These are phyloP conservation scores for Simmondsia chinensis DNA, from an alignment of 148 eudicot species.

Conservation along the genomic window DNA sequence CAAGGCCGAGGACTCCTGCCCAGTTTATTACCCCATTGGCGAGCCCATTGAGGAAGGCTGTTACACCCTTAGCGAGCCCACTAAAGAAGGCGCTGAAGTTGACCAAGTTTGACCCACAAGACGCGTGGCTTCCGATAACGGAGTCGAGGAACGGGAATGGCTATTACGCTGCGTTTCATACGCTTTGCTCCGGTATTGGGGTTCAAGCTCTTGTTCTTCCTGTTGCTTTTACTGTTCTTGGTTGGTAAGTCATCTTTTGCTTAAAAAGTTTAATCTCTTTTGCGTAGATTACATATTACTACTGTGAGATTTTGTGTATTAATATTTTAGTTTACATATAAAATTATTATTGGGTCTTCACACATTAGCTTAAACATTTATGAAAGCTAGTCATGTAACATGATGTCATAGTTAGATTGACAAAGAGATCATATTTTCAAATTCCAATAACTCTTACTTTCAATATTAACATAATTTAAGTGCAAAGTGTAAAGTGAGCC, in stretches of 20 bases:
- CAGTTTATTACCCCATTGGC: constrained; percentile 34
- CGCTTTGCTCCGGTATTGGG: constrained; percentile 67
- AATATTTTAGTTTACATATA: background rate
- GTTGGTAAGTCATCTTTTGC: constrained; percentile 42
- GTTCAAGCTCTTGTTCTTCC: constrained; percentile 75
- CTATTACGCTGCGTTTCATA: constrained; percentile 63
- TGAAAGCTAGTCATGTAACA: too few relatives aligned
- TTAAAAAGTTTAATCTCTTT: too few relatives aligned
- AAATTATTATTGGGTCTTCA: too few relatives aligned
- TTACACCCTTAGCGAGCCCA: constrained; percentile 67
- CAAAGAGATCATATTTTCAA: too few relatives aligned
- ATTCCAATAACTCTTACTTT: too few relatives aligned
- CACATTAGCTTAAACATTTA: too few relatives aligned
- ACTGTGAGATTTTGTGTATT: too few relatives aligned
- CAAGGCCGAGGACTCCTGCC: constrained; percentile 31
- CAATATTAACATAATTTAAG: too few relatives aligned
- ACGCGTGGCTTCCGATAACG: constrained; percentile 92
- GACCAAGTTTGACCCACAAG: constrained; percentile 76
- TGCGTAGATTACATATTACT: too few relatives aligned
- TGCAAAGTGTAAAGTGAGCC: too few relatives aligned
- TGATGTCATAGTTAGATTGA: too few relatives aligned
- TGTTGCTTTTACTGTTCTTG: constrained; percentile 73
- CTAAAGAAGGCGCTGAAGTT: constrained; percentile 48
- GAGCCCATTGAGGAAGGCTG: constrained; percentile 34
- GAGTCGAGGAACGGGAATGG: constrained; percentile 71